A percentile compares a stretch with the other conserved stretches of the same genome.
These are phyloP conservation scores for Choiromyces venosus DNA, from an alignment of 495 filamentous ascomycete species.

Conservation along the genomic window DNA sequence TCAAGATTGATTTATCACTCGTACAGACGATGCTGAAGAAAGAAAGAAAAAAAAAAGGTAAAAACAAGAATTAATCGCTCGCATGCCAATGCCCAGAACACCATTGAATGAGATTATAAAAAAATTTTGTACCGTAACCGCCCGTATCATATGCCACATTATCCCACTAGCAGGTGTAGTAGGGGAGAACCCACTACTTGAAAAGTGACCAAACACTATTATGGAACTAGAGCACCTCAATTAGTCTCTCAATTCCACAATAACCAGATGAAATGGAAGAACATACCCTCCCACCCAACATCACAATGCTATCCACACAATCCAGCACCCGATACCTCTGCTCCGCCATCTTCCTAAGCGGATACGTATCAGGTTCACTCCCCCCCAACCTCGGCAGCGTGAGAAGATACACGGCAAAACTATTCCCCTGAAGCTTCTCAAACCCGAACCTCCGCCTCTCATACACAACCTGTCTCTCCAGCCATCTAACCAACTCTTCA, in stretches of 20 bases:
- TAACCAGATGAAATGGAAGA: background rate
- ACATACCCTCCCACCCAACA: constrained; percentile 28
- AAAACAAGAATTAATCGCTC: background rate
- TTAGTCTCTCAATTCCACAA: background rate
- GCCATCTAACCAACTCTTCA: constrained; percentile 20
- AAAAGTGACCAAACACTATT: constrained; percentile 28
- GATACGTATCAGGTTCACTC: constrained; percentile 17
- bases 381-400: constrained; percentile 23
- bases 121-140: background rate
- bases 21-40: background rate
- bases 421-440: constrained; percentile 33
- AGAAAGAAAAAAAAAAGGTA: background rate
- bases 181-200: constrained; percentile 11
- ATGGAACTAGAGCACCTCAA: constrained; percentile 16
- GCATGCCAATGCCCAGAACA: background rate
- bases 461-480: constrained; percentile 13
- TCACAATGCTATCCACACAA: constrained; percentile 26
- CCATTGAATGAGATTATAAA: background rate
- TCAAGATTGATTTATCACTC: background rate
- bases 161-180: background rate
- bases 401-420: constrained; percentile 31
- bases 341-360: constrained; percentile 17
- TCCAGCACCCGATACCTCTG: constrained; percentile 26
- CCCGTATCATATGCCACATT: background rate
- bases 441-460: constrained; percentile 21